A percentile compares a stretch with the other conserved stretches of the same genome.
These are phyloP conservation scores for Coemansia aciculifera DNA, from an alignment of 192 early-diverging fungal species.

Conservation along the genomic window DNA sequence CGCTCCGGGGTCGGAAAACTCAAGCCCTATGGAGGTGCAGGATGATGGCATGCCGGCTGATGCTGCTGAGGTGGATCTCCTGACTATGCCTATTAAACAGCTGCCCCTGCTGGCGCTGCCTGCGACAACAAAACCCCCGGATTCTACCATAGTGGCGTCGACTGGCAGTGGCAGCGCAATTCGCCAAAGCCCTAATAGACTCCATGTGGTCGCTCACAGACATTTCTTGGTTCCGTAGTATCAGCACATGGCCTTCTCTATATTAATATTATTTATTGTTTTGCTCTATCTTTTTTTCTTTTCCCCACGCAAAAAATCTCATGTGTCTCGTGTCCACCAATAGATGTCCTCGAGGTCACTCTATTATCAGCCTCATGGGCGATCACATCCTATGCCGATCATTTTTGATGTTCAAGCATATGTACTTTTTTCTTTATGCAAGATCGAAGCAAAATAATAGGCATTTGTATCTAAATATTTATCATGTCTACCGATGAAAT, in stretches of 20 bases:
- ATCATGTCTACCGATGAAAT: not conserved
- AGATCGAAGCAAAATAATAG: not conserved
- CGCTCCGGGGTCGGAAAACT: constrained; percentile 22
- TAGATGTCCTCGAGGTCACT: not conserved
- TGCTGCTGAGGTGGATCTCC: not conserved
- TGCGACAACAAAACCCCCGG: not conserved
- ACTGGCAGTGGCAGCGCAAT: not conserved
- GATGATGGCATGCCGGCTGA: not conserved
- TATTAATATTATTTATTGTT: not conserved
- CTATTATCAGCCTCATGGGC: not conserved
- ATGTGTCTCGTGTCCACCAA: not conserved
- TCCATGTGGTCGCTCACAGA: constrained; percentile 13
- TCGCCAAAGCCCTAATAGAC: not conserved
- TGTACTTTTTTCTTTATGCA: not conserved
- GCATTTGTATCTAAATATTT: not conserved
- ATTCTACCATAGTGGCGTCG: not conserved
- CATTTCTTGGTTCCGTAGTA: constrained; percentile 18
- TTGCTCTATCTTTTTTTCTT: not conserved
- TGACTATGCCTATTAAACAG: not conserved
- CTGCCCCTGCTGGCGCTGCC: not conserved
- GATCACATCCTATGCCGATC: not conserved
- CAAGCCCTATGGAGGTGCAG: constrained; percentile 15
- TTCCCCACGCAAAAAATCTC: not conserved
- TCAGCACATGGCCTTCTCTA: not conserved
- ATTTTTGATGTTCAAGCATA: not conserved